A percentile compares a stretch with the other conserved stretches of the same genome.
Conservation (phyloP, 257 asterid species). For the Vinca minor region DNA sequence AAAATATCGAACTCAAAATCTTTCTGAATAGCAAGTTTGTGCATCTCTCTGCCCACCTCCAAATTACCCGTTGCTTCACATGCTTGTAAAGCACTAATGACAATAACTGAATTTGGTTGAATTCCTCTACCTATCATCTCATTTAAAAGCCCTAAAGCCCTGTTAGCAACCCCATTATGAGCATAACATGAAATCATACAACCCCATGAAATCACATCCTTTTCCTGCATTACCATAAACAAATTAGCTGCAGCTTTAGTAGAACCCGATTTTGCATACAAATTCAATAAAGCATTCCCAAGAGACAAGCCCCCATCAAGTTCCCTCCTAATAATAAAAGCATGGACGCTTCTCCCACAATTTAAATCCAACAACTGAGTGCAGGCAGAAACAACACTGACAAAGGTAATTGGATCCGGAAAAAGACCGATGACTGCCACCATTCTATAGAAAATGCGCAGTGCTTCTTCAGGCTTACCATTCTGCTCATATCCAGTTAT, state of each 20-base stretch:
- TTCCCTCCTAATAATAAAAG: conserved; percentile 35
- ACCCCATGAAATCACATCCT: conserved; percentile 81
- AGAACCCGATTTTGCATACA: conserved; percentile 50
- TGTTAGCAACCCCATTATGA: conserved; percentile 39
- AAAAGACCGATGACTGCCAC: conserved; percentile 15
- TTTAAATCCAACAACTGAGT: conserved; percentile 33
- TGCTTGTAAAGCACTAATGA: conserved; percentile 62
- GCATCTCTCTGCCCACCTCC: conserved; percentile 47
- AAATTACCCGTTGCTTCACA: conserved; percentile 47
- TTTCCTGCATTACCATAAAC: conserved; percentile 44
- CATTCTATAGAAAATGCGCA: conserved; percentile 38
- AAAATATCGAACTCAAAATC: conserved; percentile 38
- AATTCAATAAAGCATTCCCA: conserved; percentile 44
- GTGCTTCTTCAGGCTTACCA: conserved; percentile 33
- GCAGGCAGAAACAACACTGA: conserved; percentile 64
- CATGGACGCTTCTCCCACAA: conserved; percentile 59
- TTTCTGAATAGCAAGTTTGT: conserved; percentile 33
- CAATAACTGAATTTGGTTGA: conserved; percentile 36
- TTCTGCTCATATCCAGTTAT: conserved; percentile 57
- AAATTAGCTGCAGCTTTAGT: conserved; percentile 32
- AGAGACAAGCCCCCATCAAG: conserved; percentile 33
- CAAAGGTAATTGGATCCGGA: conserved; percentile 43
- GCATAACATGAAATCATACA: conserved; percentile 65
- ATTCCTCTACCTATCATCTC: conserved; percentile 41
- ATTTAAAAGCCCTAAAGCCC: conserved; percentile 43